Evolutionary conservation across 768 basidiomycete genomes (phyloP), one percentile per base, ranked within the genome.

Genomic region (Rossbeevera mucosa): DNA sequence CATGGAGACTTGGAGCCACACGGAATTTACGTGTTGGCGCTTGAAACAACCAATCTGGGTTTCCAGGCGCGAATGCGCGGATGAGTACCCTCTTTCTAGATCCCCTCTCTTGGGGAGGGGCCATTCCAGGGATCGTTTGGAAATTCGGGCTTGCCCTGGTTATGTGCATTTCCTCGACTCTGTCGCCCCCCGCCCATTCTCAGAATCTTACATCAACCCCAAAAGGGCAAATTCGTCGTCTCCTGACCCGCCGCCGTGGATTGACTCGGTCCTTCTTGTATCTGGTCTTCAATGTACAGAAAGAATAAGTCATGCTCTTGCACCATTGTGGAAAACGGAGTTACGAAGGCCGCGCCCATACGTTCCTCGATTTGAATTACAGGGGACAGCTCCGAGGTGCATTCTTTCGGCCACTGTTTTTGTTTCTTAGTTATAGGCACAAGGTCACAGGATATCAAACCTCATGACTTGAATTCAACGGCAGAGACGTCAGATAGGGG

Each of bases 21-120:
- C 40, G 28, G 43, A 44, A 24, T 29, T 22, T 24, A 46, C 18
- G 18, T 36, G 18, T 49, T 50, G 24, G 25, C 50, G 18, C 53
- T 12, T 41, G 44, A 52, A 60, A 60, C 61, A 45, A 54, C 52
- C 50, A 60, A 57, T 61, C 36, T 7, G 42, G 14, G 16, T 20
- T 25, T 25, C 42, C 22, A 38, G 36, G 36, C 18, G 36, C n/a
- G 18, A 36, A 36, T 5, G 36, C 4, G n/a, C 36, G 36, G 36
- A 18, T 18, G 2, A 18, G n/a, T 18, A 11, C 36, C 18, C 36
- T 38, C 18, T 38, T 38, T 38, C 18, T 38, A 38, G 18, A 11
- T 2, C n/a, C 16, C 44, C 44, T n/a, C 26, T 7, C n/a, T 40
- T 28, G 30, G 18, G 18, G 36, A 38, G 18, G 18, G 33, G 33